Percentiles rank a stretch among this genome's conserved stretches.
These are phyloP conservation scores for Suillus discolor DNA, from an alignment of 768 basidiomycete species.

Conservation along the genomic window DNA sequence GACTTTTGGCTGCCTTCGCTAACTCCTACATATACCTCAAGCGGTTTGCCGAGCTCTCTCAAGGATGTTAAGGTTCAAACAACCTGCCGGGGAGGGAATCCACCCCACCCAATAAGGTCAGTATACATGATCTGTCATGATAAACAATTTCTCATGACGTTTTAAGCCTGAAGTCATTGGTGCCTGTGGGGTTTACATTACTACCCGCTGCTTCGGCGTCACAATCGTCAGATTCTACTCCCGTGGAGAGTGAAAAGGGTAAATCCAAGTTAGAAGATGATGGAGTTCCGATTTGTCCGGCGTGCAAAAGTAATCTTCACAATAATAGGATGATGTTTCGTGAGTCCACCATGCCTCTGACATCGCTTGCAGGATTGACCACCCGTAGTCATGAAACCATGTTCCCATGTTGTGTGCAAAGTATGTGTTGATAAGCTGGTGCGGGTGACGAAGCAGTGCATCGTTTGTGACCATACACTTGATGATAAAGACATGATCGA, in stretches of 20 bases:
- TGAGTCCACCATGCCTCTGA: slow-evolving; percentile 38
- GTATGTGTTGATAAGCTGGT: slow-evolving; percentile 90
- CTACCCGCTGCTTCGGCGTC: slow-evolving; percentile 41
- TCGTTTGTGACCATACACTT: slow-evolving; percentile 76
- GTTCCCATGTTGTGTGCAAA: slow-evolving; percentile 91
- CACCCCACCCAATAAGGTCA: slow-evolving; percentile 77
- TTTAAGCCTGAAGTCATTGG: slow-evolving; percentile 76
- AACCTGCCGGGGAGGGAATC: slow-evolving; percentile 81
- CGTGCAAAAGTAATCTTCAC: slow-evolving; percentile 83
- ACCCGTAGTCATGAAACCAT: slow-evolving; percentile 73
- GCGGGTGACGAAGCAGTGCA: slow-evolving; percentile 75
- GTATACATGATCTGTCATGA: slow-evolving; percentile 40
- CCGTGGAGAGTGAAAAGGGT: slow-evolving; percentile 34
- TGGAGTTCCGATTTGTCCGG: slow-evolving; percentile 75
- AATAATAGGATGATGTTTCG: slow-evolving; percentile 74
- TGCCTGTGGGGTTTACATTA: slow-evolving; percentile 79
- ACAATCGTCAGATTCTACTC: slow-evolving; percentile 40
- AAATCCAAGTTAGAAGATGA: slow-evolving; percentile 54
- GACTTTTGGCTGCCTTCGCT: slow-evolving; percentile 97
- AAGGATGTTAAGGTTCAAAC: slow-evolving; percentile 87
- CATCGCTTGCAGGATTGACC: slow-evolving; percentile 6
- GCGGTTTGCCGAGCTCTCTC: slow-evolving; percentile 62
- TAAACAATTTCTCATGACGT: slow-evolving; percentile 11
- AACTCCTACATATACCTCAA: slow-evolving; percentile 77
- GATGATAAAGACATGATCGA: slow-evolving; percentile 77